Base-by-base conservation (phyloP, 1,284 basidiomycete species). In the Veloboletus limbatus region DNA sequence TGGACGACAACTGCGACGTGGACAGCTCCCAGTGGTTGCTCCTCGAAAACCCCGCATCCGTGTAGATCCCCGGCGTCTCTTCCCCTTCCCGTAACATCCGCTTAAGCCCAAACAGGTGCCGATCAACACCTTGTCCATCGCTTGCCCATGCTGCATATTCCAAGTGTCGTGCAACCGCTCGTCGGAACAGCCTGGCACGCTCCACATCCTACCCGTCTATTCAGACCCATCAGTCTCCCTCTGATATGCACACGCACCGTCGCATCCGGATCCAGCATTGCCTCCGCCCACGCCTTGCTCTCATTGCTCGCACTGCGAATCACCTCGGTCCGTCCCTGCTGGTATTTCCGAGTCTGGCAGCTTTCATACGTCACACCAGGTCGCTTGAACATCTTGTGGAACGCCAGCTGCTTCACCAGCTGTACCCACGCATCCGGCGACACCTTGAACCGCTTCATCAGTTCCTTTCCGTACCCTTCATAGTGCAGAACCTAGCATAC, bases 371-470 rank as follows among this genome's bases (percentile, higher is more conserved):
- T 91, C 32, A 93, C 85, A 4, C 82, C 88, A 6, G 88, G 84
- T 18, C 90, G 79, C 20, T 78, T 77, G 59, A 77, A 80, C 77
- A 97, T 82, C 70, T 92, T 92, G 69, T 88, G 85, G 75, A 90
- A 97, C 17, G 95, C 96, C 35, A 98, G 82, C 69, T 98, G 96
- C 74, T 97, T 97, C 56, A 93, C 84, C 54, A 98, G 79, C 72
- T 99, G 96, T 9, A 80, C 92, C 85, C 93, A 96, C 14, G 92
- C 92, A 64, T 99, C 96, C 0, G 97, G 96, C 2, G 92, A 95
- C 37, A 83, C 78, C 66, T 89, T 90, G 79, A 85, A 88, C 55
- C 78, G 79, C 74, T 98, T 98, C 73, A 97, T 94, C 46, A 80
- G 70, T 53, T 82, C 76, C 71, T 97, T 96, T 52, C 96, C 96